Conservation (phyloP, 805 yeast genomes). For the Candida tibetensis region DNA sequence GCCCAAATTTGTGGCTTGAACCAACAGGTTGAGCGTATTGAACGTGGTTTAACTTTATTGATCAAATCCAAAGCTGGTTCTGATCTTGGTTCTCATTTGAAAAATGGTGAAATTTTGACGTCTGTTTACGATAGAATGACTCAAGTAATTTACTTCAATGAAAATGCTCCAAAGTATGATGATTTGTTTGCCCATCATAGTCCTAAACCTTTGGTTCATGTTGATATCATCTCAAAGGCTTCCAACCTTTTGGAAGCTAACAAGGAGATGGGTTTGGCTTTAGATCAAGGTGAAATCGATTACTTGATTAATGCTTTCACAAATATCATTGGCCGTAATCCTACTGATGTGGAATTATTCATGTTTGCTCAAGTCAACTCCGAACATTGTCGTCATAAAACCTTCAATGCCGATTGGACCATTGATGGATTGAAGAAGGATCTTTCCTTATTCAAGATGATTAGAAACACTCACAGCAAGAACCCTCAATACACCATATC, state of each 20-base stretch:
- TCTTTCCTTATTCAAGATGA: conserved; percentile 84
- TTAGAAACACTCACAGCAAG: conserved; percentile 83
- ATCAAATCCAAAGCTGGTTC: conserved; percentile 70
- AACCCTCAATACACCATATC: conserved; percentile 81
- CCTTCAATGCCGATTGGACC: conserved; percentile 97
- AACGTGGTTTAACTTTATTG: conserved; percentile 81
- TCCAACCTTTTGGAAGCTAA: conserved; percentile 74
- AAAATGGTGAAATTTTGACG: conserved; percentile 53
- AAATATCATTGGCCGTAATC: conserved; percentile 73
- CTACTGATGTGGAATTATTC: conserved; percentile 95
- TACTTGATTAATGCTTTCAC: conserved; percentile 83
- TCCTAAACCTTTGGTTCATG: conserved; percentile 80
- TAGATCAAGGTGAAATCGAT: conserved; percentile 89
- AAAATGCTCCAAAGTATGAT: conserved; percentile 57
- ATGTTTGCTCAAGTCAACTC: conserved; percentile 99
- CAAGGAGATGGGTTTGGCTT: conserved; percentile 84
- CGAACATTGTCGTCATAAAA: conserved; percentile 98
- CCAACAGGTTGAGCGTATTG: conserved; percentile 73
- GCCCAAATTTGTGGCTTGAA: conserved; percentile 82
- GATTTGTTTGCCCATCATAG: conserved; percentile 74
- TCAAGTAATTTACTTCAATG: conserved; percentile 58
- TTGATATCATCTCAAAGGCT: conserved; percentile 57
- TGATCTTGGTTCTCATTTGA: conserved; percentile 56
- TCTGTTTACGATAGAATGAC: conserved; percentile 94
- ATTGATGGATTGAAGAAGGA: conserved; percentile 80